Percentiles rank a stretch among this genome's conserved stretches.
Evolutionary conservation across 202 grass and related monocot species (phyloP).

Genomic region (Cymbopogon flexuosus): DNA sequence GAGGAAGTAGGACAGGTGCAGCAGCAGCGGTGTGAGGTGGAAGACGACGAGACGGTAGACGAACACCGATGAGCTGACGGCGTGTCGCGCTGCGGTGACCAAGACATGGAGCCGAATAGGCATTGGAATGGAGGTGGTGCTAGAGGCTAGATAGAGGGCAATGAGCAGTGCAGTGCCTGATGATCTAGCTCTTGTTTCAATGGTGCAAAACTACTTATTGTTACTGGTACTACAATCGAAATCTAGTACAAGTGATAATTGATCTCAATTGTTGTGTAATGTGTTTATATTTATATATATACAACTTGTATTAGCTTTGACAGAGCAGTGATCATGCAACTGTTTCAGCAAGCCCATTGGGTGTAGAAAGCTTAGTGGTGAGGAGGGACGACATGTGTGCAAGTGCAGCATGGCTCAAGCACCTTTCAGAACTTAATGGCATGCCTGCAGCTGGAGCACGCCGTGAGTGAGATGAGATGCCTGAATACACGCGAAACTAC

Average conservation of each 20-base stretch:
- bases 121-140: background rate
- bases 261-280: background rate
- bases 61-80: constrained; percentile 9
- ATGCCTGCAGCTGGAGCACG: background rate
- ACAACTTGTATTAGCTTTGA: background rate
- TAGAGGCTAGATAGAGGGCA: background rate
- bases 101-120: constrained; percentile 23
- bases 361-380: background rate
- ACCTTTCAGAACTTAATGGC: constrained; percentile 20
- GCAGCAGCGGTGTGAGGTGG: constrained; percentile 37
- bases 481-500: background rate
- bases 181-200: constrained; percentile 6
- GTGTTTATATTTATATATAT: constrained; percentile 4
- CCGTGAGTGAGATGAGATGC: background rate
- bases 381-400: background rate
- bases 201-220: background rate
- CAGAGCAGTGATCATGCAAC: background rate
- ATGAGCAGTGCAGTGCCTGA: background rate
- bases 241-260: background rate
- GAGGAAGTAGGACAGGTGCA: constrained; percentile 55
- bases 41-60: constrained; percentile 31
- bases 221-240: background rate
- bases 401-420: background rate
- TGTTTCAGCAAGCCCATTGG: background rate
- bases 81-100: constrained; percentile 8